phyloP scores from a whole-genome alignment of 2,329 filamentous ascomycete species.

The Hawksworthiomyces lignivorus region DNA sequence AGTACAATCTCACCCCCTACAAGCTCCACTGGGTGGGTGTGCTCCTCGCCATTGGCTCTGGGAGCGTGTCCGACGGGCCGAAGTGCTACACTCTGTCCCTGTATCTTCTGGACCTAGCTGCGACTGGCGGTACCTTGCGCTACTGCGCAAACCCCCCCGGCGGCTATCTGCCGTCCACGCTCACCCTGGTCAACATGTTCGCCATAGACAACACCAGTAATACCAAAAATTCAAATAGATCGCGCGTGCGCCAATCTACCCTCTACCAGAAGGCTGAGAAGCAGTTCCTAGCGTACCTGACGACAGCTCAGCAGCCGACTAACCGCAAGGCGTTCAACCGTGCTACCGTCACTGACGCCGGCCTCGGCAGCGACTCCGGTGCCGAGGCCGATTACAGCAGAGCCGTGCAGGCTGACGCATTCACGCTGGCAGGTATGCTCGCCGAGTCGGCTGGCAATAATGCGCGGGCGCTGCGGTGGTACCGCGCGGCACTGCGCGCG shows the following conservation, averaged over 20 bases:
- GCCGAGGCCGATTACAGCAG: not conserved
- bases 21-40: constrained; percentile 26
- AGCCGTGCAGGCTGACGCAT: constrained; percentile 23
- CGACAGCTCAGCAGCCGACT: not conserved
- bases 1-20: constrained; percentile 18
- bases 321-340: too few species aligned
- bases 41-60: constrained; percentile 17
- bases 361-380: too few species aligned
- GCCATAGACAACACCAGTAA: constrained; percentile 7
- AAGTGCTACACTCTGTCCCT: constrained; percentile 18
- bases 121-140: constrained; percentile 10
- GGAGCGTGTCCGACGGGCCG: not conserved
- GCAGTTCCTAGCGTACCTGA: constrained; percentile 19
- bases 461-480: constrained; percentile 22
- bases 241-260: constrained; percentile 11
- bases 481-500: constrained; percentile 7
- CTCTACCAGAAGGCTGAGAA: constrained; percentile 16
- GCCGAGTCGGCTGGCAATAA: constrained; percentile 16
- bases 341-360: not conserved
- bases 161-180: constrained; percentile 28
- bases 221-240: not conserved
- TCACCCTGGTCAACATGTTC: constrained; percentile 22
- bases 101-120: constrained; percentile 28
- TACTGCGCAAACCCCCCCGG: not conserved
- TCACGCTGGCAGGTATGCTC: constrained; percentile 28